phyloP scores from a whole-genome alignment of 371 early-diverging fungal species.

The Capniomyces stellatus region DNA sequence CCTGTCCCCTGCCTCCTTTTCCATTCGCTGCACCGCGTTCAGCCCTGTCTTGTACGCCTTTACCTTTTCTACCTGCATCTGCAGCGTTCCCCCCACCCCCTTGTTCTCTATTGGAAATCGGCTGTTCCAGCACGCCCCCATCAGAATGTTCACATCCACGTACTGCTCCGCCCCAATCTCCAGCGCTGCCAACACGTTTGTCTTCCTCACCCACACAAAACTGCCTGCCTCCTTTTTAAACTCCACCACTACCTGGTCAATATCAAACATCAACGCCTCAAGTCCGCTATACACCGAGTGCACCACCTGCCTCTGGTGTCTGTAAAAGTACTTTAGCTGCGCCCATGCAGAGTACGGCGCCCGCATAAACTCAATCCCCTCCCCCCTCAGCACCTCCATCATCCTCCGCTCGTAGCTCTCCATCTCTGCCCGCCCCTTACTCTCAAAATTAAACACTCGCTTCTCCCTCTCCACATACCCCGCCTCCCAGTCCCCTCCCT shows the following conservation, averaged over 20 bases:
- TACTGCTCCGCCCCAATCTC: slow-evolving; percentile 49
- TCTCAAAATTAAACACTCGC: no score
- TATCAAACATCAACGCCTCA: slow-evolving; percentile 59
- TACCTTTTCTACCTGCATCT: slow-evolving; percentile 39
- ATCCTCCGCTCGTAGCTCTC: slow-evolving; percentile 12
- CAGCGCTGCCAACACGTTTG: slow-evolving; percentile 39
- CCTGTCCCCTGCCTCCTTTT: slow-evolving; percentile 33
- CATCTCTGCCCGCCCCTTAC: not conserved
- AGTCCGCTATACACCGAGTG: slow-evolving; percentile 52
- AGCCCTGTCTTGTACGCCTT: slow-evolving; percentile 52
- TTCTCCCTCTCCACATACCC: not conserved
- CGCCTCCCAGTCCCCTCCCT: slow-evolving; percentile 18
- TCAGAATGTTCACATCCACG: slow-evolving; percentile 61
- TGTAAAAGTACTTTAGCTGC: slow-evolving; percentile 61
- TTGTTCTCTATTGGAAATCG: slow-evolving; percentile 33
- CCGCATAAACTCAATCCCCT: slow-evolving; percentile 50
- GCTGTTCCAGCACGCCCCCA: slow-evolving; percentile 56
- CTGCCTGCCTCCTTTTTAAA: slow-evolving; percentile 30
- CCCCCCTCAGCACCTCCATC: slow-evolving; percentile 43
- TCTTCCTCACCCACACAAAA: slow-evolving; percentile 47
- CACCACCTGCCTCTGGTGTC: slow-evolving; percentile 44
- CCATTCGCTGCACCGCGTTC: slow-evolving; percentile 45
- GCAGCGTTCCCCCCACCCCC: slow-evolving; percentile 38
- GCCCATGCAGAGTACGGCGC: slow-evolving; percentile 70
- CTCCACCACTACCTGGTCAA: slow-evolving; percentile 52